Evolutionary conservation across 495 filamentous ascomycete genomes (phyloP).

Genomic region (Aspergillus sparsus): DNA sequence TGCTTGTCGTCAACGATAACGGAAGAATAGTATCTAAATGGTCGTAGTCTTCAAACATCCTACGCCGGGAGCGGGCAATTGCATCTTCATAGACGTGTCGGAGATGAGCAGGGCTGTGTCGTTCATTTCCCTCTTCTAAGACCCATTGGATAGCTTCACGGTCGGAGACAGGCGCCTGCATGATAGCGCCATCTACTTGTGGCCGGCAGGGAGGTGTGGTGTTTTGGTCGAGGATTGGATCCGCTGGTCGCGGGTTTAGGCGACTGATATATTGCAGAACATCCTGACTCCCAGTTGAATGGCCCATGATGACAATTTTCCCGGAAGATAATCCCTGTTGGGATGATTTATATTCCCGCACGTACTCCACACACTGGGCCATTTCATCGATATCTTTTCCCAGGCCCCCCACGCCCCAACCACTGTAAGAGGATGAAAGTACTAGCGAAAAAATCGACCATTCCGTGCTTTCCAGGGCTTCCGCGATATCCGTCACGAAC

Average conservation of each 20-base stretch:
- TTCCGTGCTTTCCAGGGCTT: constrained; percentile 53
- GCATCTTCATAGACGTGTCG: constrained; percentile 34
- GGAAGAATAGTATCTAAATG: constrained; percentile 38
- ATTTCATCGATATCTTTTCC: constrained; percentile 72
- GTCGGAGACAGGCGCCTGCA: constrained; percentile 81
- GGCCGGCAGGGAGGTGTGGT: constrained; percentile 34
- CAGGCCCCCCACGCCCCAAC: constrained; percentile 73
- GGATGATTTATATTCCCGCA: constrained; percentile 48
- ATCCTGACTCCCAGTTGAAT: constrained; percentile 84
- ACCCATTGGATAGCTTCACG: constrained; percentile 64
- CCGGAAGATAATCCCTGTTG: constrained; percentile 36
- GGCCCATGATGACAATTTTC: constrained; percentile 84
- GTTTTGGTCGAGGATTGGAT: constrained; percentile 34
- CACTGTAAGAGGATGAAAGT: constrained; percentile 64
- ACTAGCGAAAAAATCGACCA: constrained; percentile 66
- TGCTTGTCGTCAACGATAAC: constrained; percentile 35
- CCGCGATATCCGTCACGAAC: constrained; percentile 56
- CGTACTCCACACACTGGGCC: constrained; percentile 66
- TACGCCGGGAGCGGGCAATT: constrained; percentile 29
- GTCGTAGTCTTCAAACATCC: constrained; percentile 22
- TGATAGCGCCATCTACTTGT: constrained; percentile 70
- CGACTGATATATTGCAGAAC: constrained; percentile 68
- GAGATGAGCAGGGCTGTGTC: constrained; percentile 31
- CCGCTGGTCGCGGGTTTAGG: constrained; percentile 34
- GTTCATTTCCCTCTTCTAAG: constrained; percentile 33